Percentiles rank a stretch among this genome's conserved stretches.
Conservation (phyloP, 1,284 basidiomycete species). For the Exsudoporus floridanus region DNA sequence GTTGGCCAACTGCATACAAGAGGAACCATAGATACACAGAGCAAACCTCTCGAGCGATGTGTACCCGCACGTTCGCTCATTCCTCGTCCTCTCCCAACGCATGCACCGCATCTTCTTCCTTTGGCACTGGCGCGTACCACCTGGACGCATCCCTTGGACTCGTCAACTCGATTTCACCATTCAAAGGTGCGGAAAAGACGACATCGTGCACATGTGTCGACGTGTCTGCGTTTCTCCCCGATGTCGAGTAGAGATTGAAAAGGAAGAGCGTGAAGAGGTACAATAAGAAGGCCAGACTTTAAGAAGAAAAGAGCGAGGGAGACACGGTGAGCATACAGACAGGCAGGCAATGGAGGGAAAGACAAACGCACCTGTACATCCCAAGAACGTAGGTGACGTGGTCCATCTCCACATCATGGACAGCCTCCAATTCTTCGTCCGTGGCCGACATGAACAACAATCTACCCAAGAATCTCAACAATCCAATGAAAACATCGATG, state of each 20-base stretch:
- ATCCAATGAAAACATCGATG: not conserved
- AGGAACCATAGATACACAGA: not conserved
- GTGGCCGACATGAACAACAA: slow-evolving; percentile 89
- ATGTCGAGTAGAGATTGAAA: slow-evolving; percentile 56
- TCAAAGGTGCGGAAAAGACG: slow-evolving; percentile 23
- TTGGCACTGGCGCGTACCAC: slow-evolving; percentile 43
- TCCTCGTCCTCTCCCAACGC: slow-evolving; percentile 39
- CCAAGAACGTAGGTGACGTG: slow-evolving; percentile 86
- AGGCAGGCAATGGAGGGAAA: not conserved
- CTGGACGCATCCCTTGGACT: slow-evolving; percentile 30
- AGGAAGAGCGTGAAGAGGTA: slow-evolving; percentile 69
- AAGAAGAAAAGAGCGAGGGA: not conserved
- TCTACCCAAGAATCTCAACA: slow-evolving; percentile 31
- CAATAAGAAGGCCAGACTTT: slow-evolving; percentile 69
- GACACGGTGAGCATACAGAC: not conserved
- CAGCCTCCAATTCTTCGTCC: slow-evolving; percentile 79
- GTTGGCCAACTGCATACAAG: not conserved
- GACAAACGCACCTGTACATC: slow-evolving; percentile 60
- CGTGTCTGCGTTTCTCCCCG: slow-evolving; percentile 55
- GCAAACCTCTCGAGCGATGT: not conserved
- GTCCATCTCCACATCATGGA: slow-evolving; percentile 74
- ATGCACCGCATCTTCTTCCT: slow-evolving; percentile 33
- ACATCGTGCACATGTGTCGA: slow-evolving; percentile 7
- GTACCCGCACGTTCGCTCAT: not conserved
- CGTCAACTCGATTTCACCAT: slow-evolving; percentile 36